Conservation (phyloP, 108 stramenopile species). For the Schizochytrium sp. region DNA sequence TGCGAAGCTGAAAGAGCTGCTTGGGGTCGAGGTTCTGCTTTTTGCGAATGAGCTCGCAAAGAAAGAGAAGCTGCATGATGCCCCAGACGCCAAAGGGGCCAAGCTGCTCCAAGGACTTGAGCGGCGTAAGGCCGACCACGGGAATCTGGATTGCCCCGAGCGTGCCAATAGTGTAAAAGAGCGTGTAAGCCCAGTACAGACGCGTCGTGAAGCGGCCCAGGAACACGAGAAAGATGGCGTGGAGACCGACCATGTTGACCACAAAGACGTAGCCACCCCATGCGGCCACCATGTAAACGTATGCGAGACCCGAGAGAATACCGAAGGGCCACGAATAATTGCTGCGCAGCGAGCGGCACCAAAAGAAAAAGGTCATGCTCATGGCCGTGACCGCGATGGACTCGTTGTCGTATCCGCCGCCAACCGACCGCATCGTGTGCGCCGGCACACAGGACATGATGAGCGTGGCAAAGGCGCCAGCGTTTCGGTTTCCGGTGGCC, state of each 20-base stretch:
- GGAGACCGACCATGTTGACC: slow-evolving; percentile 85
- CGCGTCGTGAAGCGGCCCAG: slow-evolving; percentile 70
- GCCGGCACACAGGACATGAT: slow-evolving; percentile 87
- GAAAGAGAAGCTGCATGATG: slow-evolving; percentile 1
- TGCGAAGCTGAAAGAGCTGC: slow-evolving; percentile 56
- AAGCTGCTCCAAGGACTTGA: slow-evolving; percentile 75
- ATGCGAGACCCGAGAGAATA: slow-evolving; percentile 58
- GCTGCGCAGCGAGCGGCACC: slow-evolving; percentile 65
- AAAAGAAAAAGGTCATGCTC: slow-evolving; percentile 83
- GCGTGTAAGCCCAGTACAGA: slow-evolving; percentile 74
- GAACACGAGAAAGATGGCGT: slow-evolving; percentile 70
- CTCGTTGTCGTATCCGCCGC: slow-evolving; percentile 98
- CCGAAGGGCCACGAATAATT: not conserved
- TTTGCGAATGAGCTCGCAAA: not conserved
- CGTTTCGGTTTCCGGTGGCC: not conserved
- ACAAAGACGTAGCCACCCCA: slow-evolving; percentile 98
- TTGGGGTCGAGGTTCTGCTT: slow-evolving; percentile 39
- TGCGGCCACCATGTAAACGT: slow-evolving; percentile 89
- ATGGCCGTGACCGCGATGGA: slow-evolving; percentile 86
- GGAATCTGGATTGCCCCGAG: slow-evolving; percentile 82
- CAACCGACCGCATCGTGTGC: slow-evolving; percentile 87
- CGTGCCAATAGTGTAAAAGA: slow-evolving; percentile 85
- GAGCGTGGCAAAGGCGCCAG: slow-evolving; percentile 67
- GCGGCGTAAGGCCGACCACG: slow-evolving; percentile 76
- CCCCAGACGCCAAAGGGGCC: slow-evolving; percentile 42